Base-by-base conservation (phyloP, 1,284 basidiomycete species). In the Papiliotrema fonsecae region DNA sequence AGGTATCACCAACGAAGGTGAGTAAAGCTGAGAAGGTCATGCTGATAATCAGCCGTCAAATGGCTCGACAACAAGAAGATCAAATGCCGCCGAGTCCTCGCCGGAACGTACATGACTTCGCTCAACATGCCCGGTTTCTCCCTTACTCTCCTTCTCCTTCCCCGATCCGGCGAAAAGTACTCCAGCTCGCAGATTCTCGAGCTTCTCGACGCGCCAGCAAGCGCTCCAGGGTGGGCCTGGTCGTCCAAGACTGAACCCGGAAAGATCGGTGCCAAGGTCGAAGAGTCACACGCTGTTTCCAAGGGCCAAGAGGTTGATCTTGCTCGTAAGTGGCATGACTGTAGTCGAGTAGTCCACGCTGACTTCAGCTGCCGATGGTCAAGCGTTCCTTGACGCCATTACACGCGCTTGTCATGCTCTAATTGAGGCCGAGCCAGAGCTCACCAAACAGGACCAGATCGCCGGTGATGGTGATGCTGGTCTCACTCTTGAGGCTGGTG, bases 71-170 rank as follows among this genome's bases (percentile, higher is more conserved):
- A 67, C 41, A 80, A 80, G 52, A 78, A 79, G 0, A 79, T 88
- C 56, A 76, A 70, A 36, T 77, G 85, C 26, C 77, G 81, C 55
- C 76, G 89, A 19, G 76, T 89, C 38, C 65, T 92, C 13, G 77
- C 82, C 21, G 89, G 90, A 16, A 85, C 84, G 14, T 89, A 86
- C 73, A 92, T 93, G 88, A 87, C 89, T 21, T 92, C 88, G 47
- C 79, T 97, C 55, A 90, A 91, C 74, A 91, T 96, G 86, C 88
- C 91, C 27, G 92, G 93, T 2, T 93, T 96, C 74, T 92, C 88
- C 5, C 75, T 97, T 54, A 89, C 92, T 0, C 78, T 92, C 11
- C 78, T 96, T 13, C 81, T 90, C 25, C 82, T 96, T 6, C 88
- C 90, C 0, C 67, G 73, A 9, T 57, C 71, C 9, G 69, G 65